These are phyloP conservation scores for Histomonas meleagridis DNA, from an alignment of 208 protist genomes.

Conservation along the genomic window DNA sequence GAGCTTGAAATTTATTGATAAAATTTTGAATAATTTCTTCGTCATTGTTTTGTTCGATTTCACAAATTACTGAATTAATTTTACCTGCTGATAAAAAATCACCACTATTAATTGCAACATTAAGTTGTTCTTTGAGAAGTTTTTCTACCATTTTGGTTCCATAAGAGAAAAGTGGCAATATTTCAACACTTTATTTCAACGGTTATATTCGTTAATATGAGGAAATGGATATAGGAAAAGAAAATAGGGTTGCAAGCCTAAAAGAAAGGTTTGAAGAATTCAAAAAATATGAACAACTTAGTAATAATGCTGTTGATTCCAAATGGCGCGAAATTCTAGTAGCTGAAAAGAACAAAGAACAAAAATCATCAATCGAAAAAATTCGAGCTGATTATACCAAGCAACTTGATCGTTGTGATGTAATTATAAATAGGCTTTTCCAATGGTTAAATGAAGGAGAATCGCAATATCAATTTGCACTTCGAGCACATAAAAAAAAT, in stretches of 20 bases:
- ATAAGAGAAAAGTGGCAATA: too few relatives aligned
- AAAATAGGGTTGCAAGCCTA: neutral
- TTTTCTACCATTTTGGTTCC: too few relatives aligned
- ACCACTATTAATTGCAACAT: too few relatives aligned
- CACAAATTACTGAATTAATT: too few relatives aligned
- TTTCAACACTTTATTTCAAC: too few relatives aligned
- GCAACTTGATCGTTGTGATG: slow-evolving; percentile 19
- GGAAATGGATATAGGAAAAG: neutral
- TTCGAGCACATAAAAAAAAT: neutral
- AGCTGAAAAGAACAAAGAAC: neutral
- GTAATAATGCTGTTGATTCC: neutral
- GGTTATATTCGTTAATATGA: neutral
- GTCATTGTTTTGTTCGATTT: too few relatives aligned
- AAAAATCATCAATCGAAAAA: neutral
- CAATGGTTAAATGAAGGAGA: neutral
- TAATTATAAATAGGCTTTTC: neutral
- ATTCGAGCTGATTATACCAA: neutral
- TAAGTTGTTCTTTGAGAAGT: too few relatives aligned
- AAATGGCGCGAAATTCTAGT: neutral
- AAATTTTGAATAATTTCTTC: too few relatives aligned
- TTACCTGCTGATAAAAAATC: too few relatives aligned
- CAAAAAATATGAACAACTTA: neutral
- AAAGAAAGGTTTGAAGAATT: neutral
- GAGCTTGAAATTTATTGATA: too few relatives aligned
- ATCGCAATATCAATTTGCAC: neutral